Conservation (phyloP, 768 basidiomycete species). For the Phlegmacium glaucopus region DNA sequence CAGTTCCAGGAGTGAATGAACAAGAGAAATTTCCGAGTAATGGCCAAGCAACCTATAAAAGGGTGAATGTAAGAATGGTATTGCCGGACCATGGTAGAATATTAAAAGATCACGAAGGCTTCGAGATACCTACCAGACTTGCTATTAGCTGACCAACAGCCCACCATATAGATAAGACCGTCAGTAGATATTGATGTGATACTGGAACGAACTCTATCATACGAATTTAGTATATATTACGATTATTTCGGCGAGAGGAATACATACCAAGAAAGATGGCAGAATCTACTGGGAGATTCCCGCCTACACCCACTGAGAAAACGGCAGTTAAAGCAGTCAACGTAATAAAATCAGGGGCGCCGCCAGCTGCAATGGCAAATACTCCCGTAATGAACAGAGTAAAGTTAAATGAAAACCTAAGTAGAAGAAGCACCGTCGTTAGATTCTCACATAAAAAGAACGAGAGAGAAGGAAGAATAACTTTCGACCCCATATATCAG, state of each 20-base stretch:
- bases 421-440: not conserved
- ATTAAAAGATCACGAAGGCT: not conserved
- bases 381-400: slow-evolving; percentile 66
- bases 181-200: slow-evolving; percentile 73
- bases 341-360: slow-evolving; percentile 46
- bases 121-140: slow-evolving; percentile 28
- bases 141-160: slow-evolving; percentile 70
- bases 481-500: slow-evolving; percentile 72
- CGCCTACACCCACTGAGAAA: slow-evolving; percentile 69
- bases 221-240: not conserved
- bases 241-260: not conserved
- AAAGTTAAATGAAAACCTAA: slow-evolving; percentile 62
- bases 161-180: slow-evolving; percentile 79
- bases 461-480: slow-evolving; percentile 16
- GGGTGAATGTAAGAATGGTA: not conserved
- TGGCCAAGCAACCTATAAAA: slow-evolving; percentile 64
- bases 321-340: slow-evolving; percentile 50
- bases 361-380: slow-evolving; percentile 63
- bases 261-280: slow-evolving; percentile 67
- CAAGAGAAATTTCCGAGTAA: slow-evolving; percentile 69
- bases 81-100: not conserved
- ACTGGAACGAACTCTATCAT: slow-evolving; percentile 64
- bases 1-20: slow-evolving; percentile 18
- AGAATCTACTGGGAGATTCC: slow-evolving; percentile 67
- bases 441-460: not conserved